These are phyloP conservation scores for Colletotrichum abscissum DNA, from an alignment of 2,329 filamentous ascomycete genomes.

Conservation along the genomic window DNA sequence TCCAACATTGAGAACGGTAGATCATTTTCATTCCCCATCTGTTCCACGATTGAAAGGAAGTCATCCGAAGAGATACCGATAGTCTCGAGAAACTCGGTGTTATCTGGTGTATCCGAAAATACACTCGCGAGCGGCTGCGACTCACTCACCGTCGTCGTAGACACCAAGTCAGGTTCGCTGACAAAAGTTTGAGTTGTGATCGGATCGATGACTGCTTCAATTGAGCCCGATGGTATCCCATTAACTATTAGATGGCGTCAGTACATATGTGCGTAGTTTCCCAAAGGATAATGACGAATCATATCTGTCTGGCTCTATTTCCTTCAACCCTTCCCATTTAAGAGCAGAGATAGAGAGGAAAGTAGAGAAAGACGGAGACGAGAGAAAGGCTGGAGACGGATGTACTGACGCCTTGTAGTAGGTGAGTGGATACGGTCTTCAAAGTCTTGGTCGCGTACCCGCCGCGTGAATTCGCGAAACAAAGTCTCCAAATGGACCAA, in stretches of 20 bases:
- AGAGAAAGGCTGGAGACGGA: no score
- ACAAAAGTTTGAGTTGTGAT: neutral
- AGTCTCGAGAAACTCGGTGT: conserved; percentile 47
- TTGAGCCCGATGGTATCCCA: conserved; percentile 14
- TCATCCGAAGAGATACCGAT: conserved; percentile 52
- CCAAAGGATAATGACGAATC: no score
- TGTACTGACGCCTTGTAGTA: no score
- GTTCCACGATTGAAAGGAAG: conserved; percentile 51
- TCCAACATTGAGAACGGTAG: neutral
- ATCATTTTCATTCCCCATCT: conserved; percentile 40
- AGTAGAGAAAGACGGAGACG: no score
- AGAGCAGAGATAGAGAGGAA: no score
- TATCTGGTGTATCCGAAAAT: conserved; percentile 34
- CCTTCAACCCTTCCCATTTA: no score
- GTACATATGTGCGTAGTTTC: no score
- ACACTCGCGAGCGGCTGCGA: neutral
- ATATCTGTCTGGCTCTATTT: no score
- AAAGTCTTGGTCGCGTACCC: conserved; percentile 42
- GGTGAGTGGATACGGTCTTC: conserved; percentile 36
- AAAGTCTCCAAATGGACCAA: conserved; percentile 43
- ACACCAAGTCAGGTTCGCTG: neutral
- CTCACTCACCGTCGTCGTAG: conserved; percentile 6
- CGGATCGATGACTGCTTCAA: neutral
- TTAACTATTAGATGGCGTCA: no score
- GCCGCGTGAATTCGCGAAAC: conserved; percentile 41